Base-by-base conservation (phyloP, 495 filamentous ascomycete species). In the Penicillium subrubescens region DNA sequence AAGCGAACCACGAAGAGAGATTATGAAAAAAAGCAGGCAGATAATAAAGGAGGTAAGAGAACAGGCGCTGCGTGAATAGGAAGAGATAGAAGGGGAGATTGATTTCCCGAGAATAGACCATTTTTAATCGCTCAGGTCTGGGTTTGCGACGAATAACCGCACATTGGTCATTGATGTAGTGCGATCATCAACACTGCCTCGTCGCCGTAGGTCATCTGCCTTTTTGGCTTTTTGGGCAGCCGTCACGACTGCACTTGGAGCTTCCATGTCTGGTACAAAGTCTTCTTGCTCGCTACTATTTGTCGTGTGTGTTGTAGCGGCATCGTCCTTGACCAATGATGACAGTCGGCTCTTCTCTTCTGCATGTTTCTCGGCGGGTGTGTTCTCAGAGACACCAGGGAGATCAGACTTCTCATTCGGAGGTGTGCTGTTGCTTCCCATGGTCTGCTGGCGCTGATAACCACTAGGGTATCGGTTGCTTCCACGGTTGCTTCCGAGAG, bases 181-280 rank as follows among this genome's bases (percentile, higher is more conserved):
- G 71, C 91, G 85, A 76, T 98, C 95, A 74, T 99, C 96, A 56
- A 99, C 93, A 74, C 95, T 98, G 11, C 94, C 95, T 67, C 92
- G 84, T 61, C 94, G 87, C 71, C 86, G 83, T 39, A 96, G 78
- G 39, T 96, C 93, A 12, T 93, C 92, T 1, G 85, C 81, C 60
- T 83, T 90, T 74, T 89, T 89, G 56, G 86, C 84, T 67, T 90
- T 90, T 71, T 90, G 84, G 21, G 84, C 83, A 58, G 87, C 79
- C 4, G 83, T 72, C 19, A 64, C 61, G 19, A 72, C 74, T 23
- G 76, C 72, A 65, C 71, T 77, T 1, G 82, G 81, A 11, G 79
- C 79, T 34, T 72, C 64, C 80, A 90, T 83, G 37, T 84, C 78
- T 17, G 82, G 83, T 34, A 89, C 73, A 6, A 77, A 76, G 50